phyloP scores from a whole-genome alignment of 225 moss, liverwort and hornwort species.

The Asterella californica region DNA sequence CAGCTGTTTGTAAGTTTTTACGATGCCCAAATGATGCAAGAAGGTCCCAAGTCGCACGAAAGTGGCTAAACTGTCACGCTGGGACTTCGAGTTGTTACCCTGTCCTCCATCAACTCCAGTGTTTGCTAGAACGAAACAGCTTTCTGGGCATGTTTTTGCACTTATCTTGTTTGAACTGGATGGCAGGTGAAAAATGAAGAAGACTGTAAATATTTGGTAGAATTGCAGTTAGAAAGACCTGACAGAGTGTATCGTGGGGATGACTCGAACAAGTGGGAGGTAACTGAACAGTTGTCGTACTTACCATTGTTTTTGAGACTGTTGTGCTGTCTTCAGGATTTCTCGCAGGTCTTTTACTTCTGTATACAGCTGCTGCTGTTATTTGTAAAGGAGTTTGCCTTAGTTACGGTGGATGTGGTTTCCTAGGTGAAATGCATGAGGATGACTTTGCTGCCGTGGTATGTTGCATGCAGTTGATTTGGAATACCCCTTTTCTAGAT shows the following conservation, averaged over 20 bases:
- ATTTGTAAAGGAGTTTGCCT: background rate
- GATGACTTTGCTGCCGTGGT: background rate
- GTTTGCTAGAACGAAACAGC: too few relatives aligned
- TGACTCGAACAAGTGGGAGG: conserved; percentile 60
- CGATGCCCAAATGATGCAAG: background rate
- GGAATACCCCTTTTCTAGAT: conserved; percentile 35
- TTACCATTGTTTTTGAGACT: background rate
- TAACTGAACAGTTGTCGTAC: conserved; percentile 10
- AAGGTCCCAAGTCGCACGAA: background rate
- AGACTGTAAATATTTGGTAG: conserved; percentile 65
- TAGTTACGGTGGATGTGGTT: background rate
- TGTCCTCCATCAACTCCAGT: too few relatives aligned
- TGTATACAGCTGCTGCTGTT: background rate
- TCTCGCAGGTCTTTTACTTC: background rate
- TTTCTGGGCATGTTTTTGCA: background rate
- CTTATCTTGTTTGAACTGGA: background rate
- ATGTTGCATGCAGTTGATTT: conserved; percentile 21
- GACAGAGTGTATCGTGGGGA: conserved; percentile 56
- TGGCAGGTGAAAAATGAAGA: conserved; percentile 60
- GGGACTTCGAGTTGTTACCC: background rate
- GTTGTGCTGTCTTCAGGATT: background rate
- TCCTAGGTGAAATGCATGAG: background rate
- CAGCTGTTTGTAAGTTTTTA: background rate
- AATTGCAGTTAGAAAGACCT: conserved; percentile 64
- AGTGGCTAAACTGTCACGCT: background rate